These are phyloP conservation scores for Syzygium aqueum DNA, from an alignment of 345 rosid species.

Conservation along the genomic window DNA sequence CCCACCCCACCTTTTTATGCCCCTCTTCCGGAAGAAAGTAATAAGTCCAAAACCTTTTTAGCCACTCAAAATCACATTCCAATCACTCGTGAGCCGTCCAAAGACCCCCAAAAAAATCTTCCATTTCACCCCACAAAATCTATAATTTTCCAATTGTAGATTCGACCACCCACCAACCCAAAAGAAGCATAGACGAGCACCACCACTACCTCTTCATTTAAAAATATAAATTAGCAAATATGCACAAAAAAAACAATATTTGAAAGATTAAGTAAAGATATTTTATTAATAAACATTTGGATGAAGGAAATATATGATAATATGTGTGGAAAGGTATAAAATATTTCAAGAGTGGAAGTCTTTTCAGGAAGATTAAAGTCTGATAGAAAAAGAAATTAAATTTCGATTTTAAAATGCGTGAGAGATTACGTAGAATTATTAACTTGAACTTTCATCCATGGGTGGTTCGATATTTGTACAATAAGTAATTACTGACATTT, in stretches of 20 bases:
- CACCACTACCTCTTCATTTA: neutral
- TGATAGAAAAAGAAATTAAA: neutral
- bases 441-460: neutral
- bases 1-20: neutral
- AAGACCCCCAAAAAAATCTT: neutral
- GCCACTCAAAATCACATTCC: slow-evolving; percentile 3
- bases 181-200: neutral
- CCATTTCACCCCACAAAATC: neutral
- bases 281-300: neutral
- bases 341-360: neutral
- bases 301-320: neutral
- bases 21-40: slow-evolving; percentile 6
- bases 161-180: neutral
- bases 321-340: neutral
- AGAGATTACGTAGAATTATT: neutral
- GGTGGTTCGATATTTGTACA: neutral
- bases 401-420: neutral
- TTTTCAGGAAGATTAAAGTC: neutral
- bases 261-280: neutral
- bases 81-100: slow-evolving; percentile 12
- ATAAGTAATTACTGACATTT: neutral
- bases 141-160: neutral
- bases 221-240: neutral
- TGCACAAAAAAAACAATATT: neutral
- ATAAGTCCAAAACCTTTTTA: neutral